Evolutionary conservation across 129 eudicot genomes (phyloP), one percentile per base, ranked within the genome.

Genomic region (Glebionis coronaria): DNA sequence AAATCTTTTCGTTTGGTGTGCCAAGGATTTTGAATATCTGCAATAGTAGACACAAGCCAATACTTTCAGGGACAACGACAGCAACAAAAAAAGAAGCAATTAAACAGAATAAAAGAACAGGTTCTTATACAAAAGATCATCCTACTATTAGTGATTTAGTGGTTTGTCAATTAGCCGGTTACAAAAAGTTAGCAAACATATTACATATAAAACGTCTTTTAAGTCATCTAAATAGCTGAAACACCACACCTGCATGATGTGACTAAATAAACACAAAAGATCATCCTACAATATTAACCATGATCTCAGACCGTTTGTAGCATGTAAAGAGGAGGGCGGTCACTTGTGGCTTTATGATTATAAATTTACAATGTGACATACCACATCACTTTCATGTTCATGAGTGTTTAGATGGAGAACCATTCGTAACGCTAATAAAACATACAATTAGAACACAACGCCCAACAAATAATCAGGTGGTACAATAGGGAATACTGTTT

Each of bases 1-100:
- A 92, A 7, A 88, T 88, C 0, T 78, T 68, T 83, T 92, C 98
- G 70, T 83, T 88, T 44, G 98, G 98, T 10, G 95, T 89, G n/a
- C 98, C 98, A 69, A 92, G 96, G 18, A 80, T 86, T 74, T 82
- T 83, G 66, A 88, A 92, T 11, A 92, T 92, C 98, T 92, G 82
- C 58, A 73, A 20, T 15, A 4, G 68, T 19, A 27, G 5, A 28
- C 20, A 42, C 42, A 59, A 55, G 60, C 14, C 42, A 18, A 45
- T 15, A 55, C 10, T 54, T 54, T 19, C 40, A 68, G 7, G 64
- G 21, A 18, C 4, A 46, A 35, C 10, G 7, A 8, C 42, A 35
- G 42, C 18, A 50, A 19, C 5, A 12, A 18, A 7, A 35, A 54
- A 12, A 40, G 16, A 12, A 40, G 16, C 8, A 66, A 28, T 1